Conservation (phyloP, 495 filamentous ascomycete genomes). For the Podospora pseudocomata region DNA sequence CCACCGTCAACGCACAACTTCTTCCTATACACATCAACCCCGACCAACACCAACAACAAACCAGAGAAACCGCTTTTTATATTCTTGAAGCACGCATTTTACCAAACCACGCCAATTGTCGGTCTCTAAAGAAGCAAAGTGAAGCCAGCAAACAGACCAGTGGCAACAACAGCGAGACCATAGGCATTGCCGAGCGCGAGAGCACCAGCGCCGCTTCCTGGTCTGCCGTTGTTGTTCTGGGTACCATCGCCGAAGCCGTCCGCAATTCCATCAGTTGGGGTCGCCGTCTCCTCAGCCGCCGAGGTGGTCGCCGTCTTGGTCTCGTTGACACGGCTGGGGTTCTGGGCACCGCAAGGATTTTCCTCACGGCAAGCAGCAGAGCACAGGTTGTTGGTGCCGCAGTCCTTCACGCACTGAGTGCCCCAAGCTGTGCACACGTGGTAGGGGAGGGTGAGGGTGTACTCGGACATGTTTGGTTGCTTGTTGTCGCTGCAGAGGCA, state of each 20-base stretch:
- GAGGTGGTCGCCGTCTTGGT: slow-evolving; percentile 49
- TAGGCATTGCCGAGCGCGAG: slow-evolving; percentile 56
- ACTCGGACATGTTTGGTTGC: slow-evolving; percentile 74
- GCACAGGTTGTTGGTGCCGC: slow-evolving; percentile 58
- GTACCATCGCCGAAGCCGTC: slow-evolving; percentile 48
- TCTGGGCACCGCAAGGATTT: slow-evolving; percentile 77
- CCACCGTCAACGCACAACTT: neutral
- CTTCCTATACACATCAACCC: slow-evolving; percentile 4
- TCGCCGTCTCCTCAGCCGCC: slow-evolving; percentile 38
- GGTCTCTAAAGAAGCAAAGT: slow-evolving; percentile 52
- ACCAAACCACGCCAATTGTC: neutral
- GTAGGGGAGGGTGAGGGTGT: slow-evolving; percentile 82
- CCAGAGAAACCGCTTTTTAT: neutral
- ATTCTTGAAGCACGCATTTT: neutral
- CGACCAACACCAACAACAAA: slow-evolving; percentile 6
- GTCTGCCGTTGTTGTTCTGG: slow-evolving; percentile 17
- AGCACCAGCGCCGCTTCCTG: slow-evolving; percentile 34
- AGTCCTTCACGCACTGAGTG: slow-evolving; percentile 64
- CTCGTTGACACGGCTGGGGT: slow-evolving; percentile 59
- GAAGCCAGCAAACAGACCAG: slow-evolving; percentile 62
- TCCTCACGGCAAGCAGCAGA: slow-evolving; percentile 60
- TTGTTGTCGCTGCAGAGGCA: slow-evolving; percentile 74
- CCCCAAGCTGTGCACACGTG: slow-evolving; percentile 72
- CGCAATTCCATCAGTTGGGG: slow-evolving; percentile 36
- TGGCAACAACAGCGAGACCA: slow-evolving; percentile 54